Evolutionary conservation across 2,329 filamentous ascomycete genomes (phyloP), one percentile per base, ranked within the genome.

Genomic region (Aspergillus alliaceus): DNA sequence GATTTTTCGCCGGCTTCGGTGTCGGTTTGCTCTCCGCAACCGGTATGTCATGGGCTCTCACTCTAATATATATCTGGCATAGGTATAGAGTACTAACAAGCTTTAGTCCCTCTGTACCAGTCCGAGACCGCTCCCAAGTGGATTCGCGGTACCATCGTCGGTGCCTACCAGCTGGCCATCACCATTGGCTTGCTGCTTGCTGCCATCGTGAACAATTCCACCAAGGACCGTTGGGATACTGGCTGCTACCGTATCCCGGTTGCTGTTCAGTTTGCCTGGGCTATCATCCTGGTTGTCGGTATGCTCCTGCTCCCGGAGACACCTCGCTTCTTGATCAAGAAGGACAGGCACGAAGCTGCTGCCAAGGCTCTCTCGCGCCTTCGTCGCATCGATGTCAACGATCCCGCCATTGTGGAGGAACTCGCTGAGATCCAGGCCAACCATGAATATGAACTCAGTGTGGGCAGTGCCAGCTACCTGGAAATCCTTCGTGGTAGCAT

Each of bases 361-460:
- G 82, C 85, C 58, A 66, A 75, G 6, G 76, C 86, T 4, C 83
- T 96, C 8, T 76, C 84, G 51, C 82, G 81, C 59, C 84, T 96
- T 29, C 89, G 91, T 69, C 89, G 89, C 56, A 86, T 69, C 48
- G 66, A 95, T 77, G 81, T 87, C 51, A 72, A 78, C 54, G 84
- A 89, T 54, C 90, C 88, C 18, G 83, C 87, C 59, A 90, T 86
- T 72, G 86, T 95, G 75, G 80, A 85, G 60, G 91, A 96, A 77
- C 82, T 95, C 46, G 82, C 88, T 34, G 91, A 96, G 79, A 90
- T 96, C 64, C 82, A 93, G 60, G 91, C 91, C 77, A 96, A 95
- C 80, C 86, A 93, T 75, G 89, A 90, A 75, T 91, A 91, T 72
- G 92, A 96, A 80, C 81, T 88, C 65, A 65, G 66, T 35, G 58